Conservation (phyloP, 495 filamentous ascomycete species). For the Neurospora hispaniola region DNA sequence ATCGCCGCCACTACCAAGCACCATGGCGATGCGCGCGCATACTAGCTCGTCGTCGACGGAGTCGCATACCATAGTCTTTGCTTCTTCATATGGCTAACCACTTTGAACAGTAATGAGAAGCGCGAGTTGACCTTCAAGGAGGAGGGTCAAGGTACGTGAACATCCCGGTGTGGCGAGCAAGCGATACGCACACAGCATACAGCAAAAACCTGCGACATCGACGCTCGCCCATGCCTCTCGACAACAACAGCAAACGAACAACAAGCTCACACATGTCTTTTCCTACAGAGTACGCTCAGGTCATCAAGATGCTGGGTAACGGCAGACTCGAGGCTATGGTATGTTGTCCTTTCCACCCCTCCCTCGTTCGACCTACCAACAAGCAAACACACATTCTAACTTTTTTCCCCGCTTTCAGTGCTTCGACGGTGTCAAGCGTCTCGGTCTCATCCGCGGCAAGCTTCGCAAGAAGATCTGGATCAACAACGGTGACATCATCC, state of each 20-base stretch:
- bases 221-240: background rate
- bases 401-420: conserved; percentile 73
- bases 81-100: background rate
- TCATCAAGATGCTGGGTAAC: conserved; percentile 97
- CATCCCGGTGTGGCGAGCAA: conserved; percentile 5
- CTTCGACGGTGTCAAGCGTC: conserved; percentile 87
- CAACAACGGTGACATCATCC: conserved; percentile 98
- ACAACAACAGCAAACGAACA: conserved; percentile 2
- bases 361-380: background rate
- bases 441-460: conserved; percentile 86
- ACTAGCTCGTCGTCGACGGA: background rate
- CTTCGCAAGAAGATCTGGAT: conserved; percentile 98
- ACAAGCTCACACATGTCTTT: conserved; percentile 10
- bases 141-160: conserved; percentile 71
- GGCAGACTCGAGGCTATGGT: conserved; percentile 76
- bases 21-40: background rate
- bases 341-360: conserved; percentile 1
- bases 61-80: background rate
- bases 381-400: background rate
- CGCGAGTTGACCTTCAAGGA: conserved; percentile 97
- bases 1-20: background rate
- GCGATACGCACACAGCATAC: background rate
- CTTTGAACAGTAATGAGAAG: conserved; percentile 74
- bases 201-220: background rate
- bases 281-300: conserved; percentile 82